These are phyloP conservation scores for Bertia moriformis DNA, from an alignment of 2,329 filamentous ascomycete genomes.

Conservation along the genomic window DNA sequence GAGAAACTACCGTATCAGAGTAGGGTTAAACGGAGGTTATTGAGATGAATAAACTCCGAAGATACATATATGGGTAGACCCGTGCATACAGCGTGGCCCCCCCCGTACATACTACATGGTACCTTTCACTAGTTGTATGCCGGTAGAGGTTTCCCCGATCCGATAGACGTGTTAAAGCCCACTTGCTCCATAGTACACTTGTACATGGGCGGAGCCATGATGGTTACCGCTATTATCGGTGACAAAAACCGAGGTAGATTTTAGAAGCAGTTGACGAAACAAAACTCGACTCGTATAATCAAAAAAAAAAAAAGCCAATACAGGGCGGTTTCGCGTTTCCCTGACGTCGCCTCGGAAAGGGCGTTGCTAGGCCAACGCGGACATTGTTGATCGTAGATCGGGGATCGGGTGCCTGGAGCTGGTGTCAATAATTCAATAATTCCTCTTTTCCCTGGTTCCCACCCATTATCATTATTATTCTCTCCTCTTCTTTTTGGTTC, in stretches of 20 bases:
- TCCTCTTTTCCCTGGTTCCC: neutral
- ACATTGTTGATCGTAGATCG: conserved; percentile 1
- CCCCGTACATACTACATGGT: too few species aligned
- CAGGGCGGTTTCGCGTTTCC: neutral
- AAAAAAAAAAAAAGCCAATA: neutral
- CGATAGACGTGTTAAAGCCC: too few species aligned
- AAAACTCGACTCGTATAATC: neutral
- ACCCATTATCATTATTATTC: neutral
- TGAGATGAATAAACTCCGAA: too few species aligned
- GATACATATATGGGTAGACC: too few species aligned
- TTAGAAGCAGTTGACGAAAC: too few species aligned
- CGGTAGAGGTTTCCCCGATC: neutral
- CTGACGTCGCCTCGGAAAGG: neutral
- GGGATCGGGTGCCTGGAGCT: neutral
- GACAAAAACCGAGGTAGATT: neutral
- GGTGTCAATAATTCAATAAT: neutral
- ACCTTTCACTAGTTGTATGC: too few species aligned
- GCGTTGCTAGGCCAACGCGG: neutral
- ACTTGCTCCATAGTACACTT: neutral
- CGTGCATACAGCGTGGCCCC: too few species aligned
- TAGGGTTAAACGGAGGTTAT: too few species aligned
- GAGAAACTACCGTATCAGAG: too few species aligned
- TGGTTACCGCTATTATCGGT: too few species aligned
- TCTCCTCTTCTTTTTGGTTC: neutral
- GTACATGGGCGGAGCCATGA: neutral